Evolutionary conservation across 75 land plant species (phyloP).

Genomic region (Ceratopteris richardii): DNA sequence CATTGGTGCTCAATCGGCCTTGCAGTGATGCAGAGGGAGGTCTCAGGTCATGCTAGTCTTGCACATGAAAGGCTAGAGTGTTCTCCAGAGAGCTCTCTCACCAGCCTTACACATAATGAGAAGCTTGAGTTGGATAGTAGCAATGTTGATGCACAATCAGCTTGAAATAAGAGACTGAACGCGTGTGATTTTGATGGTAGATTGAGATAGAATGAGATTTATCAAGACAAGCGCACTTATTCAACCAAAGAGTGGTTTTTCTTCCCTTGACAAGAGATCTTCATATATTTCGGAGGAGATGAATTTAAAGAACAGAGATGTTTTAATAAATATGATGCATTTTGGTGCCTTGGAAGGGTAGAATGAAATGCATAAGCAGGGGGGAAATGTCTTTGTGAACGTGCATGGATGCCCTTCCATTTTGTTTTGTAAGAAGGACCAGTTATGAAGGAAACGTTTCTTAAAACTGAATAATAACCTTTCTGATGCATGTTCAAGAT

Average conservation of each 20-base stretch:
- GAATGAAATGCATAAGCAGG: conserved; percentile 17
- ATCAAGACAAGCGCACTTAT: background rate
- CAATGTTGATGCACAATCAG: background rate
- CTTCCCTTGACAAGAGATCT: conserved; percentile 19
- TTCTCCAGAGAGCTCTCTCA: conserved; percentile 21
- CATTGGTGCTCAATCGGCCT: conserved; percentile 40
- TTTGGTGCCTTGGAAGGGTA: conserved; percentile 21
- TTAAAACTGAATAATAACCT: too few species aligned
- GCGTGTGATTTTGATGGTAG: background rate
- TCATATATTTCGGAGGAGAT: conserved; percentile 9
- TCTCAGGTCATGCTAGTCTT: conserved; percentile 12
- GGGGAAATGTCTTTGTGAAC: conserved; percentile 1
- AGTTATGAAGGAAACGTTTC: too few species aligned
- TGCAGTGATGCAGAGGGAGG: conserved; percentile 19
- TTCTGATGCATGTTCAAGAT: too few species aligned
- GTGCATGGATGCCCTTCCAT: conserved; percentile 3
- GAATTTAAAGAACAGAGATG: conserved; percentile 1
- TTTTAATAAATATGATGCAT: too few species aligned
- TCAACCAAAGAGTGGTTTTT: conserved; percentile 6
- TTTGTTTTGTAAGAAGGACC: too few species aligned
- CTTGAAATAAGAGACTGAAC: background rate
- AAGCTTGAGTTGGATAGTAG: background rate
- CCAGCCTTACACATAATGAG: background rate
- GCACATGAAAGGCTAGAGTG: conserved; percentile 19
- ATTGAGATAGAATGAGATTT: background rate